Evolutionary conservation across 139 green algal genomes (phyloP).

Genomic region (Yamagishiella unicocca): DNA sequence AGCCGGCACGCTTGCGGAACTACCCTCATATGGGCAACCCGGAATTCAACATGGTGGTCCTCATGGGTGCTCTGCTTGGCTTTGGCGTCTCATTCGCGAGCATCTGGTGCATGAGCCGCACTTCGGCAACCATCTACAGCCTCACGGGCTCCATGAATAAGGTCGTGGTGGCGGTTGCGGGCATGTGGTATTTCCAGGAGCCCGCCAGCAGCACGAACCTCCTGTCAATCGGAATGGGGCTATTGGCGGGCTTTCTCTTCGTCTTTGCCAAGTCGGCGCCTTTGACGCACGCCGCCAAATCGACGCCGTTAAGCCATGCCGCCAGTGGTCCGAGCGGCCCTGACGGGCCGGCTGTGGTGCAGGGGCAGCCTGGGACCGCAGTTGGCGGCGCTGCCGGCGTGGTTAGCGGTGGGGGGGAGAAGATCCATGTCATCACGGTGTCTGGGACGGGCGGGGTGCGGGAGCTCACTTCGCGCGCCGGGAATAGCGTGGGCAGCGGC

Average conservation of each 20-base stretch:
- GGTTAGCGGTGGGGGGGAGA: neutral
- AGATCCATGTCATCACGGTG: neutral
- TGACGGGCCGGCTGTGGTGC: too few relatives aligned
- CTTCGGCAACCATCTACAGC: slow-evolving; percentile 62
- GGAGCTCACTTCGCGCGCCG: slow-evolving; percentile 1
- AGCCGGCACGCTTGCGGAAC: slow-evolving; percentile 56
- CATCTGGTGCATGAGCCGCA: slow-evolving; percentile 67
- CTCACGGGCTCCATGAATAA: slow-evolving; percentile 59
- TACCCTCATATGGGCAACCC: slow-evolving; percentile 30
- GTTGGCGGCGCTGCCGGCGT: neutral
- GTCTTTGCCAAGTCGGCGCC: slow-evolving; percentile 56
- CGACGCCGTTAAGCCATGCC: too few relatives aligned
- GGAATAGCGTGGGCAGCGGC: too few relatives aligned
- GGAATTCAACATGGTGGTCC: slow-evolving; percentile 51
- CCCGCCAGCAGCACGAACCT: slow-evolving; percentile 42
- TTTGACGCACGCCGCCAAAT: too few relatives aligned
- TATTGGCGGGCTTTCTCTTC: slow-evolving; percentile 59
- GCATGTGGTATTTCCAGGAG: slow-evolving; percentile 57
- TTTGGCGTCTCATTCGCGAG: slow-evolving; percentile 62
- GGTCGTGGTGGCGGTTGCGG: slow-evolving; percentile 59
- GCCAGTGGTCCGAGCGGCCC: too few relatives aligned
- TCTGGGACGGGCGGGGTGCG: neutral
- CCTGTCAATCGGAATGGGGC: slow-evolving; percentile 50
- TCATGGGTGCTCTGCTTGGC: slow-evolving; percentile 57
- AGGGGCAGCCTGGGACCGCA: neutral